phyloP scores from a whole-genome alignment of 495 filamentous ascomycete genomes.

The Ramalina peruviana region DNA sequence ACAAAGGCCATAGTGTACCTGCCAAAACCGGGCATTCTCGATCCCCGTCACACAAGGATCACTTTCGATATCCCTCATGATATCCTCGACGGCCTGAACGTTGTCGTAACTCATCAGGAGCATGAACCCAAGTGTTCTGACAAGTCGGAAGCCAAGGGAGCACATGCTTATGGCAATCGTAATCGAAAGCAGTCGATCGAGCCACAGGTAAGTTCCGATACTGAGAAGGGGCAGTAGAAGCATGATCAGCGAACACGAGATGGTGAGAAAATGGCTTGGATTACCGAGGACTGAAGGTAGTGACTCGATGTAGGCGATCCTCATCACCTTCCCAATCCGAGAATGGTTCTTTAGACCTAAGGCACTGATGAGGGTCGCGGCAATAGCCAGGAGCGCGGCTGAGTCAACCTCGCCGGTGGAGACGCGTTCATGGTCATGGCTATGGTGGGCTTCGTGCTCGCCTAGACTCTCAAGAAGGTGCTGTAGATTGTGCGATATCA shows the following conservation, averaged over 20 bases:
- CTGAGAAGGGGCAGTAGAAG: constrained; percentile 72
- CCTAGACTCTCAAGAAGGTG: constrained; percentile 59
- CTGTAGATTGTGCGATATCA: constrained; percentile 83
- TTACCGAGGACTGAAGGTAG: constrained; percentile 75
- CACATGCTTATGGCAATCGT: constrained; percentile 80
- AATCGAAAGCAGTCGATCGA: constrained; percentile 69
- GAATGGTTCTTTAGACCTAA: constrained; percentile 82
- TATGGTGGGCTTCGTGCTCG: constrained; percentile 54
- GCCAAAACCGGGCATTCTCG: constrained; percentile 91
- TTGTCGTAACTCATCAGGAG: constrained; percentile 76
- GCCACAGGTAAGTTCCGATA: constrained; percentile 56
- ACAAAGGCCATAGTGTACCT: constrained; percentile 91
- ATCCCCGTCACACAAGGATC: constrained; percentile 62
- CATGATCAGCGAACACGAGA: constrained; percentile 68
- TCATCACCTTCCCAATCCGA: constrained; percentile 73
- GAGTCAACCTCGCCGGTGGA: constrained; percentile 63
- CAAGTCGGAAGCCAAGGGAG: constrained; percentile 63
- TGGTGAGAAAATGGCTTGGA: constrained; percentile 84
- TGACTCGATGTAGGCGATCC: constrained; percentile 69
- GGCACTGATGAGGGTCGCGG: constrained; percentile 74
- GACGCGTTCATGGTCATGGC: constrained; percentile 52
- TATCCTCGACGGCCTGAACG: constrained; percentile 50
- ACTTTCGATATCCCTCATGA: constrained; percentile 69
- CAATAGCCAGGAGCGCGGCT: constrained; percentile 74
- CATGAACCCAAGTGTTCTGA: constrained; percentile 77